These are phyloP conservation scores for Pouteria glomerata DNA, from an alignment of 148 eudicot species.

Conservation along the genomic window DNA sequence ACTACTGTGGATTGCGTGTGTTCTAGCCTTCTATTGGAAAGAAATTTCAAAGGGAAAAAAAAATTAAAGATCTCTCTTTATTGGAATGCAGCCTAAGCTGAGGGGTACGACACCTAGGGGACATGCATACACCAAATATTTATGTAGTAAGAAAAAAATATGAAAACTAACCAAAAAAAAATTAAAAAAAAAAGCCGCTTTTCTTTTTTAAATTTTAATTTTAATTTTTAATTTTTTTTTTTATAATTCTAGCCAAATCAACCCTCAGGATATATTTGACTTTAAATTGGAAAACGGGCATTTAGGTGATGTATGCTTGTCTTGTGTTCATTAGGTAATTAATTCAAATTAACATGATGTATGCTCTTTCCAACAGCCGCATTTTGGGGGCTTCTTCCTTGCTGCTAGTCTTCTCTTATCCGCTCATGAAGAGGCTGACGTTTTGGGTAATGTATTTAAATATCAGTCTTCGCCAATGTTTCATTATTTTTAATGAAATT, in stretches of 20 bases:
- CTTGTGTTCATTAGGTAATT: background rate
- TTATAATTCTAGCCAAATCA: background rate
- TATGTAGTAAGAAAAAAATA: background rate
- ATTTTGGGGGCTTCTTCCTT: constrained; percentile 91
- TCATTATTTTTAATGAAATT: background rate
- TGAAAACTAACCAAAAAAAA: too few relatives aligned
- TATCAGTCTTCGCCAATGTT: background rate
- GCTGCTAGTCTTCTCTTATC: constrained; percentile 87
- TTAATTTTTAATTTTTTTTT: too few relatives aligned
- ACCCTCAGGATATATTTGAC: background rate
- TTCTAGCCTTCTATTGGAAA: too few relatives aligned
- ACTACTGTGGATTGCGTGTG: too few relatives aligned
- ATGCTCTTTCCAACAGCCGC: constrained; percentile 40
- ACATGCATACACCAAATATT: too few relatives aligned
- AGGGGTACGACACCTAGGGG: too few relatives aligned
- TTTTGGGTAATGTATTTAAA: constrained; percentile 62
- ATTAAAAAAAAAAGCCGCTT: too few relatives aligned
- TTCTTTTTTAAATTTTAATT: too few relatives aligned
- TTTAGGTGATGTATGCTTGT: background rate
- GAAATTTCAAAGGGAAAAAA: too few relatives aligned
- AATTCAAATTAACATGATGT: background rate
- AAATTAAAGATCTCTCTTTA: too few relatives aligned
- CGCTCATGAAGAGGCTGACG: constrained; percentile 95
- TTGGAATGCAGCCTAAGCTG: too few relatives aligned
- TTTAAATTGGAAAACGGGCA: background rate